phyloP scores from a whole-genome alignment of 371 early-diverging fungal species.

The Mortierella sp. region DNA sequence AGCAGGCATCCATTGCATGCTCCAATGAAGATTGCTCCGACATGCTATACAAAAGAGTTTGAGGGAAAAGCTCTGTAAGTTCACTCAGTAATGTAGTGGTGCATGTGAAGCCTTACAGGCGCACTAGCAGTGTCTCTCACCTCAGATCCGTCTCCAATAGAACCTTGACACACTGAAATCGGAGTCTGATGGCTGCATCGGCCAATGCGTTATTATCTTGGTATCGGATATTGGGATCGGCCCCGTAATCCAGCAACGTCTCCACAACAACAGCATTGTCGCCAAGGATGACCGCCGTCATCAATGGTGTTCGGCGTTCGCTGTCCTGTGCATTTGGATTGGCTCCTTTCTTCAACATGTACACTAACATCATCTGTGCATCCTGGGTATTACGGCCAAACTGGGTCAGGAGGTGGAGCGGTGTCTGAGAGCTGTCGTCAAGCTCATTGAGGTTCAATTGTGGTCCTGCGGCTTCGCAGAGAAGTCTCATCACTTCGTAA shows the following conservation, averaged over 20 bases:
- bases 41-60: slow-evolving; percentile 15
- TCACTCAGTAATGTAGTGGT: no score
- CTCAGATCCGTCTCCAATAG: slow-evolving; percentile 45
- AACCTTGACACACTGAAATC: slow-evolving; percentile 47
- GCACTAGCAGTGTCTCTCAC: no score
- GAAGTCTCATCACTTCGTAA: slow-evolving; percentile 31
- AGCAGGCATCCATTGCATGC: slow-evolving; percentile 47
- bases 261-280: slow-evolving; percentile 43
- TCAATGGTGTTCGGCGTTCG: slow-evolving; percentile 45
- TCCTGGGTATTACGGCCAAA: slow-evolving; percentile 15
- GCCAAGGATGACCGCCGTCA: slow-evolving; percentile 35
- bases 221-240: slow-evolving; percentile 38
- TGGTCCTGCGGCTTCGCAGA: slow-evolving; percentile 33
- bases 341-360: slow-evolving; percentile 37
- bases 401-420: slow-evolving; percentile 38
- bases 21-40: slow-evolving; percentile 34
- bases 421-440: slow-evolving; percentile 46
- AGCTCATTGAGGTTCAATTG: slow-evolving; percentile 33
- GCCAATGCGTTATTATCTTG: slow-evolving; percentile 49
- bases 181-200: slow-evolving; percentile 40
- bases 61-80: neutral
- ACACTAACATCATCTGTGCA: slow-evolving; percentile 13
- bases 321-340: slow-evolving; percentile 42
- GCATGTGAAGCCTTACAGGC: no score
- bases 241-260: slow-evolving; percentile 46